Evolutionary conservation across 768 basidiomycete genomes (phyloP).

Genomic region (Pleurotus tuber-regium): DNA sequence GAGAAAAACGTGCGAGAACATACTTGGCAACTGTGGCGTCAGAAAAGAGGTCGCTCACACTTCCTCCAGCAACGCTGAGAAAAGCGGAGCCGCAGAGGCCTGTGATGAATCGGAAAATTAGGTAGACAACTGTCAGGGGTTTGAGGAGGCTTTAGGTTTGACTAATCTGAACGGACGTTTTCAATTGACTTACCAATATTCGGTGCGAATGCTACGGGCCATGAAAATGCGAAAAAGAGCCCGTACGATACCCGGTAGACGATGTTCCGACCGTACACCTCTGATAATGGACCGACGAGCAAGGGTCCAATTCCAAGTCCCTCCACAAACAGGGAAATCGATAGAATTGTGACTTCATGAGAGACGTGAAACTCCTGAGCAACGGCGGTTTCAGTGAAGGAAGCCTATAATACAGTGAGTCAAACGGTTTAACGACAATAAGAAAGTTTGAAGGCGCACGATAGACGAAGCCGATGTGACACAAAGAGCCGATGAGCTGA

Average conservation of each 20-base stretch:
- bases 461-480: conserved; percentile 57
- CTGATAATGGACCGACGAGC: conserved; percentile 51
- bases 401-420: conserved; percentile 35
- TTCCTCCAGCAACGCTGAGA: conserved; percentile 56
- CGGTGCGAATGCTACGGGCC: conserved; percentile 73
- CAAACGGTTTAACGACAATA: background rate
- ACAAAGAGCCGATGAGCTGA: conserved; percentile 46
- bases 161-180: background rate
- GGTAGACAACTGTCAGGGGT: conserved; percentile 48
- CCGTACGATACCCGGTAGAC: conserved; percentile 63
- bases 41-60: conserved; percentile 53
- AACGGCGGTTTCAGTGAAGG: conserved; percentile 62
- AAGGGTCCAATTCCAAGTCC: conserved; percentile 56
- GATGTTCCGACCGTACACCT: conserved; percentile 62
- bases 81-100: conserved; percentile 57
- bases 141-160: no score
- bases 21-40: conserved; percentile 60
- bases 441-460: conserved; percentile 30
- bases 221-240: conserved; percentile 60
- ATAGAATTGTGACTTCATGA: conserved; percentile 46
- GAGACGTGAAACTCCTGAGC: conserved; percentile 46
- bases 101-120: conserved; percentile 55
- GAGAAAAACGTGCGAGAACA: conserved; percentile 24
- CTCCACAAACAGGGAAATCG: conserved; percentile 57
- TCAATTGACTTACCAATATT: conserved; percentile 46